phyloP scores from a whole-genome alignment of 75 land plant genomes.

The Larix kaempferi region DNA sequence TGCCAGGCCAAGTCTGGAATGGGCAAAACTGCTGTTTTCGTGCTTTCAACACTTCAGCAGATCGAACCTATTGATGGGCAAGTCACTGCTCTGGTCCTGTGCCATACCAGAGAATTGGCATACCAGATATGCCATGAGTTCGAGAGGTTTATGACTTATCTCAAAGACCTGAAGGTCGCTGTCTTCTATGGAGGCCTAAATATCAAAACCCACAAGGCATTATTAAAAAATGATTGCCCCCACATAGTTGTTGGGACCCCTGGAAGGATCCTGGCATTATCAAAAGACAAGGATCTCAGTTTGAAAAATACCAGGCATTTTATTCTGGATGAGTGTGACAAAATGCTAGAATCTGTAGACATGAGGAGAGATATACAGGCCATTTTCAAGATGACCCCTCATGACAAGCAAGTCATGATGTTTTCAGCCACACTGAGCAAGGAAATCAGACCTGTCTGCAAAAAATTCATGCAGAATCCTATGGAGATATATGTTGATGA shows the following conservation, averaged over 20 bases:
- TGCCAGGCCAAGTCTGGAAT: constrained; percentile 60
- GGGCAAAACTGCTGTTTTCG: constrained; percentile 51
- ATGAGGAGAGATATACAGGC: constrained; percentile 54
- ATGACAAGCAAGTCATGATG: constrained; percentile 65
- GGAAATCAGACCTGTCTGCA: constrained; percentile 59
- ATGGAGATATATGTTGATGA: constrained; percentile 65
- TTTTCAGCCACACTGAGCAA: constrained; percentile 55
- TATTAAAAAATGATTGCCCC: constrained; percentile 51
- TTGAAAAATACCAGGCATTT: constrained; percentile 50
- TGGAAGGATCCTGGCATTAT: constrained; percentile 34
- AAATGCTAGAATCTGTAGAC: constrained; percentile 54
- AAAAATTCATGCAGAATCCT: constrained; percentile 57
- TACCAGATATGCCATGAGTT: constrained; percentile 23
- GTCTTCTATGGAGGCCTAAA: constrained; percentile 52
- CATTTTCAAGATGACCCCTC: constrained; percentile 52
- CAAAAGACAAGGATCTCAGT: constrained; percentile 47
- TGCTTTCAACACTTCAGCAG: constrained; percentile 57
- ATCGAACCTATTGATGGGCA: constrained; percentile 52
- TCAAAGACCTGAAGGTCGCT: constrained; percentile 40
- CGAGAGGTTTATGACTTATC: constrained; percentile 37
- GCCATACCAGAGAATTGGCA: constrained; percentile 50
- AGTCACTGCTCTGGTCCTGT: constrained; percentile 49
- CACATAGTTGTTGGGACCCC: constrained; percentile 56
- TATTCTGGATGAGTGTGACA: constrained; percentile 56
- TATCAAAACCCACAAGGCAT: constrained; percentile 44